Conservation (phyloP, 305 asterid genomes). For the Salvia sclarea region DNA sequence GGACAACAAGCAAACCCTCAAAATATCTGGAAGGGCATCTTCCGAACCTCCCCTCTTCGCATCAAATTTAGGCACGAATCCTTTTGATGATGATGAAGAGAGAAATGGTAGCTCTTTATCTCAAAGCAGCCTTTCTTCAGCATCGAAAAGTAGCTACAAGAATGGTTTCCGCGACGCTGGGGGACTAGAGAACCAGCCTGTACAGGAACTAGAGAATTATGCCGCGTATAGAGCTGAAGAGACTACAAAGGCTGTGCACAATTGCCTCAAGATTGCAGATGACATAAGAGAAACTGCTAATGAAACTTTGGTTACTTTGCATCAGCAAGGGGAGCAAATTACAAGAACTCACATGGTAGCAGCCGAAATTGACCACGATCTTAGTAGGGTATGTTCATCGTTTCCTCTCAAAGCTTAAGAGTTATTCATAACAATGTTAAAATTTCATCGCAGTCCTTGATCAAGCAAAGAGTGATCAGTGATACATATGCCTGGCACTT, state of each 20-base stretch:
- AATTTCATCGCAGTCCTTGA: background rate
- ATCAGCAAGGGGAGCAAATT: slow-evolving; percentile 97
- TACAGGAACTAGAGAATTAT: slow-evolving; percentile 76
- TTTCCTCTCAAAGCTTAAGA: background rate
- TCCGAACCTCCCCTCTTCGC: slow-evolving; percentile 62
- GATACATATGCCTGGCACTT: no score
- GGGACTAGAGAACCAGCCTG: slow-evolving; percentile 73
- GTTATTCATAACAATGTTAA: background rate
- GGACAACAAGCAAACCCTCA: slow-evolving; percentile 51
- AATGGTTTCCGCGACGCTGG: slow-evolving; percentile 72
- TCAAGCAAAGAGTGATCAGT: background rate
- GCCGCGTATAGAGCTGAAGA: slow-evolving; percentile 84
- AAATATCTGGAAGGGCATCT: slow-evolving; percentile 52
- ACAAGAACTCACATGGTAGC: slow-evolving; percentile 73
- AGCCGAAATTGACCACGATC: slow-evolving; percentile 87
- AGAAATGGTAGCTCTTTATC: slow-evolving; percentile 44
- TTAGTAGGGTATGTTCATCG: slow-evolving; percentile 68
- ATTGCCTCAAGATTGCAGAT: slow-evolving; percentile 86
- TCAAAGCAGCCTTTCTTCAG: slow-evolving; percentile 39
- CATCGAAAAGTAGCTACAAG: slow-evolving; percentile 60
- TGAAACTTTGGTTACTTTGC: slow-evolving; percentile 72
- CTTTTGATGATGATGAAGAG: slow-evolving; percentile 70
- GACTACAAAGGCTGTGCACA: slow-evolving; percentile 65
- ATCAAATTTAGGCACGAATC: slow-evolving; percentile 52
- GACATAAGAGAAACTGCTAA: slow-evolving; percentile 94